Evolutionary conservation across 768 basidiomycete species (phyloP).

Genomic region (Vishniacozyma victoriae): DNA sequence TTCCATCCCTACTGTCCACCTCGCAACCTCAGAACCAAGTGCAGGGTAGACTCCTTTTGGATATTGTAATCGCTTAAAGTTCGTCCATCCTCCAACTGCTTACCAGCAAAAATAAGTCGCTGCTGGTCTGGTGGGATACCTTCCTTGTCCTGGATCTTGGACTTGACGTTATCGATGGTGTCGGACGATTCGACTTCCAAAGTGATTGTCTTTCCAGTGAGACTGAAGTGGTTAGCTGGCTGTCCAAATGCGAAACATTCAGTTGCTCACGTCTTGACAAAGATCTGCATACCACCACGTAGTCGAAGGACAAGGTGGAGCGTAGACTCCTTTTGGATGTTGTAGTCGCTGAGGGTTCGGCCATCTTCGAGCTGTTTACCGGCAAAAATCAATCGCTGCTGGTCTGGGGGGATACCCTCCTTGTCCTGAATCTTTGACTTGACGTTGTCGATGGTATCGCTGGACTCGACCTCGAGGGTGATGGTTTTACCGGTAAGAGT

Average conservation of each 20-base stretch:
- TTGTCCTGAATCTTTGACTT: constrained; percentile 94
- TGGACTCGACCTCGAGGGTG: constrained; percentile 69
- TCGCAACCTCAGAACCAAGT: constrained; percentile 93
- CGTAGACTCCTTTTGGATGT: constrained; percentile 47
- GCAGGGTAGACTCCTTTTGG: constrained; percentile 98
- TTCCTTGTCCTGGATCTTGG: constrained; percentile 45
- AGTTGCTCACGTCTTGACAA: constrained; percentile 36
- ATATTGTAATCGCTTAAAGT: constrained; percentile 49
- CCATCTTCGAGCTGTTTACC: constrained; percentile 91
- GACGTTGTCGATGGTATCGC: constrained; percentile 88
- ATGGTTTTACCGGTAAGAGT: constrained; percentile 48
- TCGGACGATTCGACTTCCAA: constrained; percentile 37
- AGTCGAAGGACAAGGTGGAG: constrained; percentile 63
- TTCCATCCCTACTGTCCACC: constrained; percentile 76
- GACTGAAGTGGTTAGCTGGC: constrained; percentile 4
- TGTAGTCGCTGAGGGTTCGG: constrained; percentile 79
- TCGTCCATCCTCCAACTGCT: constrained; percentile 42
- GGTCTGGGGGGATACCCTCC: constrained; percentile 56
- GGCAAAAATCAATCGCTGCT: constrained; percentile 85
- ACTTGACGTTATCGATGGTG: constrained; percentile 44
- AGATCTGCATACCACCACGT: constrained; percentile 68
- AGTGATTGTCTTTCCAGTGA: constrained; percentile 36
- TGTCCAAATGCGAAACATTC: not conserved
- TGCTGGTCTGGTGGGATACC: constrained; percentile 47
- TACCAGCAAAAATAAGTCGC: constrained; percentile 43